A percentile compares a stretch with the other conserved stretches of the same genome.
phyloP scores from a whole-genome alignment of 129 eudicot genomes.

The Flaveria linearis region DNA sequence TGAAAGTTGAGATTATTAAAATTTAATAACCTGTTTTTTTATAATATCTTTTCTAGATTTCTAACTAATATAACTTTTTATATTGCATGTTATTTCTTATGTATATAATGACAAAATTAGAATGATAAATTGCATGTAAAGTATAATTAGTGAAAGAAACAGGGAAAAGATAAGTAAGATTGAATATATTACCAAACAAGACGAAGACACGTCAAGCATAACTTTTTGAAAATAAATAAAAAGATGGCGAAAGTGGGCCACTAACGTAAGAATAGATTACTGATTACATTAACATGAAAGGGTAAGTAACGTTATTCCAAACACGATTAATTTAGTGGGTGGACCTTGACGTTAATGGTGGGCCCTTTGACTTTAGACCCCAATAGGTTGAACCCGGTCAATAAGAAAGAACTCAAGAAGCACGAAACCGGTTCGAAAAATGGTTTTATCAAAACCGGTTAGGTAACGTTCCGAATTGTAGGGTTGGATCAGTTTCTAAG shows the following conservation, averaged over 20 bases:
- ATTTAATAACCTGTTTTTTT: too few relatives aligned
- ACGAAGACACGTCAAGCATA: constrained; percentile 37
- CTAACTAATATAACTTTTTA: too few relatives aligned
- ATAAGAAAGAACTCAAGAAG: too few relatives aligned
- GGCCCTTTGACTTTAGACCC: constrained; percentile 18
- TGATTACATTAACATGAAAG: constrained; percentile 18
- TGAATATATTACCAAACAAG: constrained; percentile 19
- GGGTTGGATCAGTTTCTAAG: too few relatives aligned
- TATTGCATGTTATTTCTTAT: too few relatives aligned
- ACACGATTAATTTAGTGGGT: constrained; percentile 28
- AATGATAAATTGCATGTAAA: not conserved
- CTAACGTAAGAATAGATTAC: constrained; percentile 22
- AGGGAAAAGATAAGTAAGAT: not conserved
- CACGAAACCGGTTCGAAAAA: too few relatives aligned
- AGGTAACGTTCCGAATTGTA: too few relatives aligned
- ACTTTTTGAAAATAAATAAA: constrained; percentile 20
- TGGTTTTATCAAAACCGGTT: too few relatives aligned
- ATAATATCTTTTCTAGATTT: too few relatives aligned
- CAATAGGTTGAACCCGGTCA: not conserved
- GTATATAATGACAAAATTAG: too few relatives aligned
- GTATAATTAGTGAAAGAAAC: not conserved
- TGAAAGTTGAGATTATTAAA: too few relatives aligned
- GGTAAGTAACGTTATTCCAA: constrained; percentile 24
- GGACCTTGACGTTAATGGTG: constrained; percentile 27
- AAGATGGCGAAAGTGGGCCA: constrained; percentile 31